These are phyloP conservation scores for Glomus cerebriforme DNA, from an alignment of 192 early-diverging fungal genomes.

Conservation along the genomic window DNA sequence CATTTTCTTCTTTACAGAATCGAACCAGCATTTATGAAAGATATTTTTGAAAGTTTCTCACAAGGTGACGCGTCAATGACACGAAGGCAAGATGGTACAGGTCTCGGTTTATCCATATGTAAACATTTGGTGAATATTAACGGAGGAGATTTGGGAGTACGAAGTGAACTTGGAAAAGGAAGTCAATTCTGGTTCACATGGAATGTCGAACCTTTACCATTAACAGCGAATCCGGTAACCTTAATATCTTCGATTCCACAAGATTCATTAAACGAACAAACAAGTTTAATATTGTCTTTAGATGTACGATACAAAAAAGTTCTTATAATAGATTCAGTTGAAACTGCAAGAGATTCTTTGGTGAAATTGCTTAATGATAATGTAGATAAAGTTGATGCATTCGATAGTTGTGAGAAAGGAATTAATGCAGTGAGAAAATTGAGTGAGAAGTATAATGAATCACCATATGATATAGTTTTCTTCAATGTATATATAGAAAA, in stretches of 20 bases:
- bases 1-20: slow-evolving; percentile 42
- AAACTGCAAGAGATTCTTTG: background rate
- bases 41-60: slow-evolving; percentile 71
- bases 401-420: slow-evolving; percentile 33
- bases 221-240: background rate
- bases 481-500: slow-evolving; percentile 34
- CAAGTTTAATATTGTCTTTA: slow-evolving; percentile 18
- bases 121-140: slow-evolving; percentile 71
- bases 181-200: slow-evolving; percentile 69
- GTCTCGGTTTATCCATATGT: slow-evolving; percentile 76
- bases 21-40: slow-evolving; percentile 56
- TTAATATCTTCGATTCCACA: slow-evolving; percentile 26
- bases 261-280: background rate
- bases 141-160: slow-evolving; percentile 69
- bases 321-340: slow-evolving; percentile 32
- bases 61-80: slow-evolving; percentile 72
- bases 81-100: slow-evolving; percentile 73
- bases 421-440: slow-evolving; percentile 31
- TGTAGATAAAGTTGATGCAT: slow-evolving; percentile 30
- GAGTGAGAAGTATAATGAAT: background rate
- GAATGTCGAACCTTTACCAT: slow-evolving; percentile 12
- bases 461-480: slow-evolving; percentile 41
- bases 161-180: slow-evolving; percentile 61
- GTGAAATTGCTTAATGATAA: background rate
- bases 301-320: slow-evolving; percentile 26